Percentiles rank a stretch among this genome's conserved stretches.
Conservation (phyloP, 2,329 filamentous ascomycete species). For the Pleomassaria siparia region DNA sequence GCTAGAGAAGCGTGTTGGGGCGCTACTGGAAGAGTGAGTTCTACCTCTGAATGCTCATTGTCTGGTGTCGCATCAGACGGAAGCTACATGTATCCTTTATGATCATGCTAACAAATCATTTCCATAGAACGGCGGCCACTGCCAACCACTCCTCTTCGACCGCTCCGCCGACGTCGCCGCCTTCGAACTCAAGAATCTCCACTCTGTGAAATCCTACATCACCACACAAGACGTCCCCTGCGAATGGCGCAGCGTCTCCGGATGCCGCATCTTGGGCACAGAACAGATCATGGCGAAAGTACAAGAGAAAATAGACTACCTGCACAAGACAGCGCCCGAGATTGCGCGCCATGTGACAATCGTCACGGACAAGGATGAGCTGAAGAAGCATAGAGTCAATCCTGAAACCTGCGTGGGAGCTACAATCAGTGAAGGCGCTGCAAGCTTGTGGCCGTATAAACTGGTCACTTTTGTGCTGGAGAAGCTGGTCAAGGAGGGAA, state of each 20-base stretch:
- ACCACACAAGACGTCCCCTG: slow-evolving; percentile 62
- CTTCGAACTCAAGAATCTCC: slow-evolving; percentile 73
- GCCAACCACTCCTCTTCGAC: slow-evolving; percentile 70
- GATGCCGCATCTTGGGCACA: slow-evolving; percentile 66
- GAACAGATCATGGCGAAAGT: slow-evolving; percentile 57
- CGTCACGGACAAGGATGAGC: slow-evolving; percentile 44
- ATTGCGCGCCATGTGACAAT: slow-evolving; percentile 51
- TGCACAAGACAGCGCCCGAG: slow-evolving; percentile 58
- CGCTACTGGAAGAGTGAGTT: slow-evolving; percentile 75
- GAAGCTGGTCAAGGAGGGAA: slow-evolving; percentile 51
- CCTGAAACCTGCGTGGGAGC: slow-evolving; percentile 57
- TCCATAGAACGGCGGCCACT: slow-evolving; percentile 61
- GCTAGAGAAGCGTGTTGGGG: slow-evolving; percentile 80
- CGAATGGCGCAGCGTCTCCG: slow-evolving; percentile 66
- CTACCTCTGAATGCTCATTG: not conserved
- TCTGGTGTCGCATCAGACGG: not conserved
- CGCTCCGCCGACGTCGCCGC: slow-evolving; percentile 61
- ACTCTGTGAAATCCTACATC: slow-evolving; percentile 61
- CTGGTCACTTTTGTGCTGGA: slow-evolving; percentile 73
- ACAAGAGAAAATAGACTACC: slow-evolving; percentile 51
- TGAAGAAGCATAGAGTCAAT: slow-evolving; percentile 55
- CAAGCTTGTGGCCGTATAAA: slow-evolving; percentile 81
- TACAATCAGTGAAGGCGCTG: slow-evolving; percentile 65
- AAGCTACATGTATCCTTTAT: not conserved
- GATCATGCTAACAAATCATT: slow-evolving; percentile 8